A percentile compares a stretch with the other conserved stretches of the same genome.
These are phyloP conservation scores for Suillus ampliporus DNA, from an alignment of 768 basidiomycete genomes.

Conservation along the genomic window DNA sequence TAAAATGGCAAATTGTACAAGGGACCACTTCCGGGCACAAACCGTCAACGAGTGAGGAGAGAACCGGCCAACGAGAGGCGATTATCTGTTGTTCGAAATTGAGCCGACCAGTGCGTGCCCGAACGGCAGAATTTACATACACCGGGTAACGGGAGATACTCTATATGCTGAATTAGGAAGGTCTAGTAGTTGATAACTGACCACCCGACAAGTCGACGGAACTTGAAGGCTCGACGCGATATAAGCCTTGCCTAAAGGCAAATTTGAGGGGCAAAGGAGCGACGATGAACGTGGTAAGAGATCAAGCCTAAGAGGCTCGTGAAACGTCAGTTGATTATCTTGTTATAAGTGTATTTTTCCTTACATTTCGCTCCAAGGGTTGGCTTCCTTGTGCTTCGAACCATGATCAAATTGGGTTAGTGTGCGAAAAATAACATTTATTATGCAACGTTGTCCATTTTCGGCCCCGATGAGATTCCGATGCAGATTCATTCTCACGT, in stretches of 20 bases:
- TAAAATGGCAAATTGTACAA: neutral
- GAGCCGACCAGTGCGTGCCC: neutral
- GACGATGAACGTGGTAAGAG: slow-evolving; percentile 17
- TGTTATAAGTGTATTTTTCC: slow-evolving; percentile 16
- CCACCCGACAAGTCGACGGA: neutral
- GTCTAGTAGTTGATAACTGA: slow-evolving; percentile 13
- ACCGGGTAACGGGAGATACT: neutral
- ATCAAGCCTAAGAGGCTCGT: slow-evolving; percentile 13
- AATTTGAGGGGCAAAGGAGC: neutral
- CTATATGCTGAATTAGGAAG: slow-evolving; percentile 18
- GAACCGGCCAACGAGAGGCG: neutral
- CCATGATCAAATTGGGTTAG: slow-evolving; percentile 13
- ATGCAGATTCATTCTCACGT: neutral
- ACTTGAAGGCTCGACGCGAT: neutral
- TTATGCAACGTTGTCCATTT: slow-evolving; percentile 2
- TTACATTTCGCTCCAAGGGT: slow-evolving; percentile 11
- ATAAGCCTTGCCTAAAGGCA: neutral
- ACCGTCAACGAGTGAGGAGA: neutral
- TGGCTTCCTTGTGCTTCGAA: slow-evolving; percentile 14
- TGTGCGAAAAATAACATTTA: slow-evolving; percentile 15
- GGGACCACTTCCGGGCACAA: neutral
- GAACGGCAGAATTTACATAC: neutral
- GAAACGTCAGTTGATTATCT: slow-evolving; percentile 9
- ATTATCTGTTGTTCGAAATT: neutral
- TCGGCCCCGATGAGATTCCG: neutral